These are phyloP conservation scores for Aspergillaceae sp. DNA, from an alignment of 2,329 filamentous ascomycete genomes.

Conservation along the genomic window DNA sequence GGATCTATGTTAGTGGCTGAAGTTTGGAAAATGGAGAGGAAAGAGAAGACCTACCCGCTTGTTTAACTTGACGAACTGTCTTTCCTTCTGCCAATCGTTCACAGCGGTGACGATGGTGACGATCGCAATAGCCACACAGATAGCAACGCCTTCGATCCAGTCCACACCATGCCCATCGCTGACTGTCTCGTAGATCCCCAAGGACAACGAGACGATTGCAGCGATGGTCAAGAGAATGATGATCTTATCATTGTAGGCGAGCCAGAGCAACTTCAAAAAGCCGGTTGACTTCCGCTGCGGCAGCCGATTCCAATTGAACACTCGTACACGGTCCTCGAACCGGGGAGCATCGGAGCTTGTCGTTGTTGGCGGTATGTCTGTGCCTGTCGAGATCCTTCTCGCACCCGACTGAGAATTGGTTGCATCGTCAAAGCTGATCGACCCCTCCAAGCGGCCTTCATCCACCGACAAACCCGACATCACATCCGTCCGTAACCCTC, in stretches of 20 bases:
- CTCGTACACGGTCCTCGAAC: constrained; percentile 50
- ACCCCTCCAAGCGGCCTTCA: constrained; percentile 57
- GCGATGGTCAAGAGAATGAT: constrained; percentile 61
- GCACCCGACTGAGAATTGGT: constrained; percentile 21
- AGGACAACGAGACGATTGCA: constrained; percentile 57
- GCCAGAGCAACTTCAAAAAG: constrained; percentile 55
- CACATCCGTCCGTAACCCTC: constrained; percentile 65
- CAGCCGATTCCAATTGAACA: constrained; percentile 54
- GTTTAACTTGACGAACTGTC: constrained; percentile 57
- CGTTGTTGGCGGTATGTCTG: constrained; percentile 4
- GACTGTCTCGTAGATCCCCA: constrained; percentile 62
- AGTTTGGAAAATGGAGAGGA: constrained; percentile 11
- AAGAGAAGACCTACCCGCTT: constrained; percentile 27
- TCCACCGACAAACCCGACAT: constrained; percentile 67
- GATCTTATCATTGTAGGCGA: constrained; percentile 65
- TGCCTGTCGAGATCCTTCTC: too few species aligned
- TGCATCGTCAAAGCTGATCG: constrained; percentile 64
- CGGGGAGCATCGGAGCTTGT: constrained; percentile 13
- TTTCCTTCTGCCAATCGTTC: constrained; percentile 62
- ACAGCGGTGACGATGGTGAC: constrained; percentile 55
- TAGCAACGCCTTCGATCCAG: constrained; percentile 61
- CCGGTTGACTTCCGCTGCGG: constrained; percentile 56
- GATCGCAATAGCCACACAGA: constrained; percentile 56
- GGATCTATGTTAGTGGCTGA: constrained; percentile 1
- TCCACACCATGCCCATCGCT: constrained; percentile 45